Base-by-base conservation (phyloP, 352 stramenopile species). In the Pythium oligandrum region DNA sequence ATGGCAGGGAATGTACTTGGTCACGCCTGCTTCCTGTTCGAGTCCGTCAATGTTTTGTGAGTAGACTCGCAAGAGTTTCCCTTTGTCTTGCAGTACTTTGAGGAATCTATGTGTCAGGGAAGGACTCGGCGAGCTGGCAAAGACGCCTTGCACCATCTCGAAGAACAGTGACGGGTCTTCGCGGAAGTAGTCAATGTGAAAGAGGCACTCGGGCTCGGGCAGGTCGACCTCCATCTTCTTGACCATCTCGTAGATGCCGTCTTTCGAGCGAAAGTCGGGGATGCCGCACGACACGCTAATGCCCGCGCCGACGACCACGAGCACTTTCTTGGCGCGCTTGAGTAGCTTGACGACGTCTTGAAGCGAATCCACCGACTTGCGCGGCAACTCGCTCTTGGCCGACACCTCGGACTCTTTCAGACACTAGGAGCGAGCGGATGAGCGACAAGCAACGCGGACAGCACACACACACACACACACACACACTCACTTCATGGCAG, bases 11-110 rank as follows among this genome's bases (percentile, higher is more conserved):
- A 98, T 90, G 51, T 97, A 86, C 59, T 75, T 81, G n/a, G 70
- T 93, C 39, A 98, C 82, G 17, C 94, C 96, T 1, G 96, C 96
- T 7, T 76, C 60, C 44, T 86, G 57, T 63, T 99, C 97, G 36
- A 99, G 66, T 0, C 88, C 95, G 66, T 99, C 97, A 66, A 99
- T 98, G 67, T 99, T 99, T 66, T 99, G 96, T 35, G 96, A 98
- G 63, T 98, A 99, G 35, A 96, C 72, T 3, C 94, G 78, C 55
- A 98, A 63, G 36, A 99, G 64, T 53, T 97, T 95, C 30, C 87
- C 76, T 58, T 96, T 87, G 57, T 96, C 77, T 63, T 98, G 70
- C 42, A 99, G 66, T 40, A 93, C 53, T 30, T 83, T 92, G 7
- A 99, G 73, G 56, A 98, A 99, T n/a, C 75, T 73, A 73, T 99